Conservation (phyloP, 2,329 filamentous ascomycete genomes). For the Fusarium succisae region DNA sequence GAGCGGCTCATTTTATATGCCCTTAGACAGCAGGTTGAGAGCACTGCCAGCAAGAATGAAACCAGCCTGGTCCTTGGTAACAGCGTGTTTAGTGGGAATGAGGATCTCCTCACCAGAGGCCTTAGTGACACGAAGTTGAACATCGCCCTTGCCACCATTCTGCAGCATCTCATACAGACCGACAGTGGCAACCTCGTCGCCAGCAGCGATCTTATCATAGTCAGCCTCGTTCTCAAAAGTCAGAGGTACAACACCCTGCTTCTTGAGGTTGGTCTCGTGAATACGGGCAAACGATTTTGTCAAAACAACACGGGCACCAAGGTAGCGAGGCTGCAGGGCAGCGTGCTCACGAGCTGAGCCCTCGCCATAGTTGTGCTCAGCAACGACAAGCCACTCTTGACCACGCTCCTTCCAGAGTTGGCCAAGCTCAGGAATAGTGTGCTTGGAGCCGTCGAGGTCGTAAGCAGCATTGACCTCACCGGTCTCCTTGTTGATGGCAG, state of each 20-base stretch:
- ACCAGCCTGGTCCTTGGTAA: constrained; percentile 88
- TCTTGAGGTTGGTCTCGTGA: constrained; percentile 96
- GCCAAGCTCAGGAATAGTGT: constrained; percentile 88
- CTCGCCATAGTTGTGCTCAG: constrained; percentile 97
- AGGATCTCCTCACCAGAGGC: constrained; percentile 69
- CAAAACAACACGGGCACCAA: constrained; percentile 84
- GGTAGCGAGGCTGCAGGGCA: constrained; percentile 88
- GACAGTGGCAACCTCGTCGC: constrained; percentile 83
- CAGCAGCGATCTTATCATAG: constrained; percentile 84
- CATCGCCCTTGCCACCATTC: constrained; percentile 79
- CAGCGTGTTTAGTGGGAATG: constrained; percentile 84
- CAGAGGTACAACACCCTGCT: constrained; percentile 94
- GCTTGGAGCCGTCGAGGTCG: constrained; percentile 78
- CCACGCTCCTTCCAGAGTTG: constrained; percentile 80
- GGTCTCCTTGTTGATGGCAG: constrained; percentile 90
- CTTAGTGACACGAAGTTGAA: constrained; percentile 74
- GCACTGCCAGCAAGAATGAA: constrained; percentile 96
- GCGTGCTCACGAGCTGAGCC: constrained; percentile 90
- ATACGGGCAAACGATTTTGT: constrained; percentile 91
- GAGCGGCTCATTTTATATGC: constrained; percentile 35
- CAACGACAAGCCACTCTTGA: constrained; percentile 90
- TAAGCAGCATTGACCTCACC: constrained; percentile 93
- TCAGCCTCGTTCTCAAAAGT: constrained; percentile 90
- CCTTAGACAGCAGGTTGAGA: constrained; percentile 85
- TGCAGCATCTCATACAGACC: constrained; percentile 85